A percentile compares a stretch with the other conserved stretches of the same genome.
These are phyloP conservation scores for Solanum pinnatisectum DNA, from an alignment of 257 asterid species.

Conservation along the genomic window DNA sequence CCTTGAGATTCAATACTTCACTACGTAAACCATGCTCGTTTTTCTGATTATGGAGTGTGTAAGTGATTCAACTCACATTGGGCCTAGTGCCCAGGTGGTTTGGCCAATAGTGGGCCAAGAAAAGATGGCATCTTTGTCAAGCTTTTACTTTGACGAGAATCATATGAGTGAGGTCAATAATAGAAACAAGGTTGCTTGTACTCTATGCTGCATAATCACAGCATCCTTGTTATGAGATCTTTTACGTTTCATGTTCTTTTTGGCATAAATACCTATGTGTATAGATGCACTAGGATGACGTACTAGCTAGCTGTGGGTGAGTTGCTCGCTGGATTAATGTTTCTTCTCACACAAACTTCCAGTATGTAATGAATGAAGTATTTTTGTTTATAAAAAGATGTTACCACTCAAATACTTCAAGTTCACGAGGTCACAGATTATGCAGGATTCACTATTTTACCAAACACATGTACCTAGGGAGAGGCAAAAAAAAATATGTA, in stretches of 20 bases:
- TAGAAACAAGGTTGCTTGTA: not conserved
- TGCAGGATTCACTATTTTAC: not conserved
- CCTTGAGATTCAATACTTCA: not conserved
- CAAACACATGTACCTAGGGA: not conserved
- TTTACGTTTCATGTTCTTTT: not conserved
- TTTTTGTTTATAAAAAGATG: not conserved
- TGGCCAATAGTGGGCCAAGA: not conserved
- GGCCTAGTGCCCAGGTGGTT: not conserved
- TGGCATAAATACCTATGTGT: not conserved
- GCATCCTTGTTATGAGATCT: not conserved
- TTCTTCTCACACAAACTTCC: not conserved
- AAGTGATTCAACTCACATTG: not conserved
- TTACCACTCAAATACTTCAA: not conserved
- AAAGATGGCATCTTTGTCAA: not conserved
- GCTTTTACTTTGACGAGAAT: not conserved
- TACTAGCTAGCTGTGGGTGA: not conserved
- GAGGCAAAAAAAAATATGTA: constrained; percentile 5
- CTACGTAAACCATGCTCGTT: not conserved
- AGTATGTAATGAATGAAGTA: not conserved
- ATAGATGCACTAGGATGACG: not conserved
- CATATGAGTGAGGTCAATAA: not conserved
- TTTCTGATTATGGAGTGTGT: not conserved
- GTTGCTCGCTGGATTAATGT: not conserved
- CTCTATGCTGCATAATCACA: not conserved
- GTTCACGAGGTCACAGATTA: not conserved